Percentiles rank a stretch among this genome's conserved stretches.
Evolutionary conservation across 106 monocot species (phyloP).

Genomic region (Allium sativum): DNA sequence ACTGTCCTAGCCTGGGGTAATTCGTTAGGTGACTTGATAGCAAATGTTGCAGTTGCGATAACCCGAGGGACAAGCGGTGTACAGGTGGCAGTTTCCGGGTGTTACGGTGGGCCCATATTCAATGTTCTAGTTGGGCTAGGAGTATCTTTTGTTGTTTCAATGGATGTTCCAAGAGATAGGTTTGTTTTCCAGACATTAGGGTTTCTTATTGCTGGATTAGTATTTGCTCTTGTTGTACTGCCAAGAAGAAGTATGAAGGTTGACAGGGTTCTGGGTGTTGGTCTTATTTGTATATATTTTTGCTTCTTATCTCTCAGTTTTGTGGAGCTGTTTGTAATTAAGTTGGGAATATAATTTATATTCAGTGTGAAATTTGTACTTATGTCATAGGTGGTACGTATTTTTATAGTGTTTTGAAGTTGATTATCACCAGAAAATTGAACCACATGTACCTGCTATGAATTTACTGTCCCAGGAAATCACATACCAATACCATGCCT

Average conservation of each 20-base stretch:
- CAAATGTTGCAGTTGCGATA: constrained; percentile 22
- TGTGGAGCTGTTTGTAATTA: constrained; percentile 6
- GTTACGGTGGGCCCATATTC: constrained; percentile 54
- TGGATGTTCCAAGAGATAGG: constrained; percentile 9
- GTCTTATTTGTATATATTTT: constrained; percentile 23
- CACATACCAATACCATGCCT: too few relatives aligned
- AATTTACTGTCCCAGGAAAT: too few relatives aligned
- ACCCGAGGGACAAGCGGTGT: constrained; percentile 18
- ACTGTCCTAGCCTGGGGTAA: constrained; percentile 55
- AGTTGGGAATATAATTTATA: too few relatives aligned
- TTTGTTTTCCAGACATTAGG: constrained; percentile 22
- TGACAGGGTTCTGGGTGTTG: constrained; percentile 21
- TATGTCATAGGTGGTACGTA: too few relatives aligned
- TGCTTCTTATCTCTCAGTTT: constrained; percentile 21
- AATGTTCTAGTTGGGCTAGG: constrained; percentile 39
- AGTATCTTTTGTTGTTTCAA: constrained; percentile 15
- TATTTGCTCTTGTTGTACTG: constrained; percentile 27
- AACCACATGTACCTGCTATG: too few relatives aligned
- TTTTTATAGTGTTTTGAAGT: too few relatives aligned
- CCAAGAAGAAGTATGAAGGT: constrained; percentile 29
- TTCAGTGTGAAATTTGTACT: too few relatives aligned
- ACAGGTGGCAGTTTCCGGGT: constrained; percentile 43
- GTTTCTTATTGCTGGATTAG: constrained; percentile 19
- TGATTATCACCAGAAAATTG: too few relatives aligned
- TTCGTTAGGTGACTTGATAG: constrained; percentile 43